Evolutionary conservation across 441 rosid genomes (phyloP).

Genomic region (Raphanus hybrid): DNA sequence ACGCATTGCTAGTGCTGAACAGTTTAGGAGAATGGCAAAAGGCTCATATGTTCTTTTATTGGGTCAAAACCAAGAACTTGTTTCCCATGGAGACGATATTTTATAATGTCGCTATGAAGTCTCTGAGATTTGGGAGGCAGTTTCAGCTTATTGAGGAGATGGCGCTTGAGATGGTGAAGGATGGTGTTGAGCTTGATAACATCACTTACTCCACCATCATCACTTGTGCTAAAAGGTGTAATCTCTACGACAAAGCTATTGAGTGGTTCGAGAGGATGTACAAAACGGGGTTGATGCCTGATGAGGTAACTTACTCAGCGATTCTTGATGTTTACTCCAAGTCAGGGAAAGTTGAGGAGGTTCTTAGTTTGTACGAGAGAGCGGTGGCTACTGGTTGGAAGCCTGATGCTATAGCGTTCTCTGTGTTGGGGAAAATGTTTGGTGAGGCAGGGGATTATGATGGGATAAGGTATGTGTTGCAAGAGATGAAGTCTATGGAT

Average conservation of each 20-base stretch:
- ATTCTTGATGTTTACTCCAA: constrained; percentile 85
- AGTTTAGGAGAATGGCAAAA: constrained; percentile 75
- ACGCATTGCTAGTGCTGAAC: constrained; percentile 74
- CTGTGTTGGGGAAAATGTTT: constrained; percentile 86
- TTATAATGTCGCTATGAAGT: constrained; percentile 84
- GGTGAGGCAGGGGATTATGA: constrained; percentile 90
- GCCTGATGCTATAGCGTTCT: constrained; percentile 79
- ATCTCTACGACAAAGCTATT: constrained; percentile 74
- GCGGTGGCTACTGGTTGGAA: constrained; percentile 94
- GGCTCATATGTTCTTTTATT: constrained; percentile 67
- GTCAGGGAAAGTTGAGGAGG: constrained; percentile 86
- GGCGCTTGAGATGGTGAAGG: constrained; percentile 83
- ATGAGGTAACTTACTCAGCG: constrained; percentile 91
- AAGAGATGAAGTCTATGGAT: constrained; percentile 82
- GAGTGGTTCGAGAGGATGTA: constrained; percentile 98
- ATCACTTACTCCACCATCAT: constrained; percentile 95
- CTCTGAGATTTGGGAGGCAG: constrained; percentile 86
- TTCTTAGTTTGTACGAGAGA: constrained; percentile 86
- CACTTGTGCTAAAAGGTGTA: constrained; percentile 83
- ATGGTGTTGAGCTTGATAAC: constrained; percentile 81
- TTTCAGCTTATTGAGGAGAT: constrained; percentile 81
- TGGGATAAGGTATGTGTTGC: constrained; percentile 87
- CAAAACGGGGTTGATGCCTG: constrained; percentile 92
- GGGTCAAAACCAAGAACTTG: constrained; percentile 67
- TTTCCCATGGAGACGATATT: constrained; percentile 86